Evolutionary conservation across 225 moss, liverwort and hornwort species (phyloP), one percentile per base, ranked within the genome.

Genomic region (Neckera pumila): DNA sequence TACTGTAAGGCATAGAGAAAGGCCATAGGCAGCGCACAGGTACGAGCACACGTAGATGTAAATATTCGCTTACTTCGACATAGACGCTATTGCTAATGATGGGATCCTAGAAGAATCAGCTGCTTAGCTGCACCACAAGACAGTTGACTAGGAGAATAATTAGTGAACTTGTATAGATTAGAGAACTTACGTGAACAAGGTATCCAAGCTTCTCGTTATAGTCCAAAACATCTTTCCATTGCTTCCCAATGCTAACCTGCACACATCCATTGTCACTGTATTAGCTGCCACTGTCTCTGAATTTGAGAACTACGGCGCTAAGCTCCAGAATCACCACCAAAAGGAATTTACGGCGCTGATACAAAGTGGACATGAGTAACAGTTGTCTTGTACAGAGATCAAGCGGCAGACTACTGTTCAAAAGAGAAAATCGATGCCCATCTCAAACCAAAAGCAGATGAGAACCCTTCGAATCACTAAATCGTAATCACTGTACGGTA

Each of bases 151-250:
- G 49, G n/a, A 43, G 5, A 83, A 57, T 14, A 42, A 95, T 90
- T 88, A 95, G 36, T 77, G 25, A 77, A 77, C 54, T n/a, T 36
- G 36, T 36, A 54, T 14, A n/a, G 77, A 25, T 31, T 77, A 56
- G n/a, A 77, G n/a, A 26, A 78, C 77, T 78, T 26, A 78, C 98
- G 90, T 98, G 98, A 38, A 96, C 95, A 62, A 96, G 90, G 81
- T 96, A 98, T 62, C 89, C 91, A 56, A 98, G 94, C 85, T 96
- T 97, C 17, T 98, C 97, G 85, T 91, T 97, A 85, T 91, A 91
- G 81, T 98, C 98, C 86, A 97, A 83, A 53, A 95, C 92, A 57
- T 94, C 93, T 88, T 98, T 98, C 97, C 98, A 98, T 93, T 98
- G 98, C 91, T 95, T 98, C 60, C 93, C 98, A 89, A 98, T 91